phyloP scores from a whole-genome alignment of 2,329 filamentous ascomycete genomes.

The Claviceps maximensis region DNA sequence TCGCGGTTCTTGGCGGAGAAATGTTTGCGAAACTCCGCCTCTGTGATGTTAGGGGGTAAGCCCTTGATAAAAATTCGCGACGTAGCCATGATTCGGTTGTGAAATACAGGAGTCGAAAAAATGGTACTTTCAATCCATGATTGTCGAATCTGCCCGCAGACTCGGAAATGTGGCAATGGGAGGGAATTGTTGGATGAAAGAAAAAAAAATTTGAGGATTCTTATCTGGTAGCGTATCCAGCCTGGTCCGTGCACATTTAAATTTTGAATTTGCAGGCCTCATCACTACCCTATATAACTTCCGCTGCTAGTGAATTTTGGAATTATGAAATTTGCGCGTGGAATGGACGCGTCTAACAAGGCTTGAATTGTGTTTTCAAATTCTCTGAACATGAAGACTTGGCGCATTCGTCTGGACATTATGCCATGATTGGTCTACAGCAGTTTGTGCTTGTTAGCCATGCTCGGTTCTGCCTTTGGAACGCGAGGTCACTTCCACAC shows the following conservation, averaged over 20 bases:
- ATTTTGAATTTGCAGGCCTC: background rate
- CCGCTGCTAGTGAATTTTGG: no score
- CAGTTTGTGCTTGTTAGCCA: no score
- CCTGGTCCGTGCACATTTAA: conserved; percentile 13
- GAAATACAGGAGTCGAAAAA: background rate
- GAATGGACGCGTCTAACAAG: background rate
- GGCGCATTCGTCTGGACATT: background rate
- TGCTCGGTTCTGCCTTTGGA: no score
- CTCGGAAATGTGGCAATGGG: background rate
- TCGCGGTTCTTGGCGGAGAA: conserved; percentile 61
- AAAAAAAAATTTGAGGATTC: conserved; percentile 18
- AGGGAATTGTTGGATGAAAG: conserved; percentile 1
- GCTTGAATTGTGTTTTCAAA: background rate
- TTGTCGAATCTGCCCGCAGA: conserved; percentile 7
- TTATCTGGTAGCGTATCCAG: conserved; percentile 9
- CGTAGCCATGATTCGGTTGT: conserved; percentile 31
- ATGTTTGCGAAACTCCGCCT: conserved; percentile 77
- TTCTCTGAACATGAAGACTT: background rate
- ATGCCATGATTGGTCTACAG: no score
- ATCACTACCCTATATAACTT: conserved; percentile 2
- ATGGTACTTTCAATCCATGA: background rate
- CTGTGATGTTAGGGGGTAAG: conserved; percentile 71
- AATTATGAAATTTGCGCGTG: background rate
- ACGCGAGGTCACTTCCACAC: no score
- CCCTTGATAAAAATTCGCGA: conserved; percentile 71